Evolutionary conservation across 1,284 basidiomycete species (phyloP).

Genomic region (Tylopilus sp.): DNA sequence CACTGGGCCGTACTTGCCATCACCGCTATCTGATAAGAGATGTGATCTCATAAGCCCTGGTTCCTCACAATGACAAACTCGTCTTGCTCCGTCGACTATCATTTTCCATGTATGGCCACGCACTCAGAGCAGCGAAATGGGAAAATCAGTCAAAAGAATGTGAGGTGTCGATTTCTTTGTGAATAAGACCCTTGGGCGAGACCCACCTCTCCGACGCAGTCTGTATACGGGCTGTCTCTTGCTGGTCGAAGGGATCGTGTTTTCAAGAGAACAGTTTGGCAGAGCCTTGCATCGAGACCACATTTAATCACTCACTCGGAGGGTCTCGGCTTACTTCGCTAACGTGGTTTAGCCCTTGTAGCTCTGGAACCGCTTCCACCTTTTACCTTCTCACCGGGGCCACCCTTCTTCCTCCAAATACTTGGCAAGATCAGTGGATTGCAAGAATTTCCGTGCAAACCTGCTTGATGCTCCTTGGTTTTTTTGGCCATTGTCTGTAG

Average conservation of each 20-base stretch:
- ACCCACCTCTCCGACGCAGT: constrained; percentile 93
- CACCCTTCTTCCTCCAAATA: constrained; percentile 84
- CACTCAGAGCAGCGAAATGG: constrained; percentile 91
- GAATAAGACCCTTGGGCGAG: constrained; percentile 93
- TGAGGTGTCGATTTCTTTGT: constrained; percentile 93
- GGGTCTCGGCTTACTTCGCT: constrained; percentile 81
- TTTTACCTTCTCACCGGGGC: constrained; percentile 83
- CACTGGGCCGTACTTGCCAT: constrained; percentile 87
- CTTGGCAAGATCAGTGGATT: constrained; percentile 86
- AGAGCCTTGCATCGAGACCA: constrained; percentile 82
- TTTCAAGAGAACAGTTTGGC: constrained; percentile 83
- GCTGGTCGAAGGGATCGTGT: constrained; percentile 93
- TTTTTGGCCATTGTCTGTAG: constrained; percentile 76
- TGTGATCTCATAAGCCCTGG: constrained; percentile 64
- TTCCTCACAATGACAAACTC: constrained; percentile 99
- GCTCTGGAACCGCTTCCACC: constrained; percentile 96
- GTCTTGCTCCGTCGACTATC: constrained; percentile 86
- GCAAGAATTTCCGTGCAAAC: constrained; percentile 86
- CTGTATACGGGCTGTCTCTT: constrained; percentile 91
- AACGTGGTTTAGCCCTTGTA: constrained; percentile 95
- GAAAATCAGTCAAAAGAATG: constrained; percentile 70
- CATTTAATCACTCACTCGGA: constrained; percentile 69
- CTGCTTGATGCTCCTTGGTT: constrained; percentile 90
- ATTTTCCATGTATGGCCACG: constrained; percentile 83
- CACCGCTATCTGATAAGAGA: constrained; percentile 96